Conservation (phyloP, 495 filamentous ascomycete genomes). For the Talaromyces borbonicus region DNA sequence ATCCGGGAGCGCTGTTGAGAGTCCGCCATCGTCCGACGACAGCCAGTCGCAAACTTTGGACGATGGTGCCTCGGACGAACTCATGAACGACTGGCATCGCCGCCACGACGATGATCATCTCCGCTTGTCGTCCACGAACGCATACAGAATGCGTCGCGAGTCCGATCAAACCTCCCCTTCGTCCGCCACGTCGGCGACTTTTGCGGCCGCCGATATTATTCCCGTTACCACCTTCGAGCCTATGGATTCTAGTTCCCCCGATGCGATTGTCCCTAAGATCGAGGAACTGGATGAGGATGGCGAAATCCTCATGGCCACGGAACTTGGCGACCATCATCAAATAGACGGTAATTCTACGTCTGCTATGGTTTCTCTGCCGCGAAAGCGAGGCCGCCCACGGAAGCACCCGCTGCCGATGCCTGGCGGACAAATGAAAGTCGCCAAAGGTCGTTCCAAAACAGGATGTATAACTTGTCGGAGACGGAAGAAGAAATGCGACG, state of each 20-base stretch:
- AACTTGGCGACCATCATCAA: conserved; percentile 23
- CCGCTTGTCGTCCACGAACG: conserved; percentile 17
- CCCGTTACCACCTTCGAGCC: conserved; percentile 9
- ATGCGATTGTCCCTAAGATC: conserved; percentile 28
- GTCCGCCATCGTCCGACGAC: conserved; percentile 16
- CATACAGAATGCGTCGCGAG: conserved; percentile 13
- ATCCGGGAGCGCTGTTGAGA: conserved; percentile 12
- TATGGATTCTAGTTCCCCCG: conserved; percentile 11
- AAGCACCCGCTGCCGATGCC: conserved; percentile 62
- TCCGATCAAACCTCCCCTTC: conserved; percentile 2
- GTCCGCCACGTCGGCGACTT: conserved; percentile 8
- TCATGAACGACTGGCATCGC: conserved; percentile 26
- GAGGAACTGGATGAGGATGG: conserved; percentile 33
- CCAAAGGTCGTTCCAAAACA: conserved; percentile 87
- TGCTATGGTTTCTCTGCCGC: conserved; percentile 31
- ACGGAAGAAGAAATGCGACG: conserved; percentile 95
- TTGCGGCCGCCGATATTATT: conserved; percentile 12
- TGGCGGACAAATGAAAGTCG: conserved; percentile 51
- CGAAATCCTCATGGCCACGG: conserved; percentile 28
- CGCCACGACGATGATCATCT: conserved; percentile 15
- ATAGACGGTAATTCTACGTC: conserved; percentile 12
- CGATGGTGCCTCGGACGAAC: conserved; percentile 29
- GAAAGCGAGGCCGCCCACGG: conserved; percentile 67
- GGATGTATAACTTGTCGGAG: conserved; percentile 87
- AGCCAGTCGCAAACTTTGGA: conserved; percentile 26